Base-by-base conservation (phyloP, 331 rosid species). In the Ulmus americana region DNA sequence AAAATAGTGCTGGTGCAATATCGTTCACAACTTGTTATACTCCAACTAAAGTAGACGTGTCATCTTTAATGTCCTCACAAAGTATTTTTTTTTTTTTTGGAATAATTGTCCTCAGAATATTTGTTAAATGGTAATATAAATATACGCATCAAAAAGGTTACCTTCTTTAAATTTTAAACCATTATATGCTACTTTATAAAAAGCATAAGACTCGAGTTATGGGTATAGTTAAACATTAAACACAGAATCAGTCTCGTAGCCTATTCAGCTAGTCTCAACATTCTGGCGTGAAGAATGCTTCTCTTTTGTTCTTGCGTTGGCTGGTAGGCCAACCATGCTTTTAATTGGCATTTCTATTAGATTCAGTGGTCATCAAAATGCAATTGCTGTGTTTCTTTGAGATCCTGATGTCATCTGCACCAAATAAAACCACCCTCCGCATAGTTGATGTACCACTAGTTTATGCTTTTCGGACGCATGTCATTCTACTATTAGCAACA, bases 341-440 rank as follows among this genome's bases (percentile, higher is more conserved):
- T 60, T 10, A 3, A 55, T 12, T 55, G 42, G 22, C 14, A 55
- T 48, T 2, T 48, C 53, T 48, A 11, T 48, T 18, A n/a, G 14
- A 48, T 48, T 13, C 53, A 10, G 0, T 48, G 53, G 8, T 48
- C 16, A 6, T 13, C 53, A 59, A 0, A 42, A 43, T 42, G 50
- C 51, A 39, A 8, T 53, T 61, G 45, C 35, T 44, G 22, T 44
- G 65, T 41, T 61, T 12, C 22, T 44, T 42, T 4, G 7, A 42
- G 4, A 61, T 5, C 39, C 52, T 61, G 8, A 16, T 40, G 50
- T 43, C 48, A n/a, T 61, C 52, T 41, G 52, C 41, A 42, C 65
- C 59, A 50, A 50, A 18, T 18, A 46, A 63, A 63, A 46, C n/a
- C 67, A 63, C 55, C 20, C 18, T 63, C 55, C 55, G 67, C 55